Base-by-base conservation (phyloP, 106 monocot genomes). In the Allium fistulosum region DNA sequence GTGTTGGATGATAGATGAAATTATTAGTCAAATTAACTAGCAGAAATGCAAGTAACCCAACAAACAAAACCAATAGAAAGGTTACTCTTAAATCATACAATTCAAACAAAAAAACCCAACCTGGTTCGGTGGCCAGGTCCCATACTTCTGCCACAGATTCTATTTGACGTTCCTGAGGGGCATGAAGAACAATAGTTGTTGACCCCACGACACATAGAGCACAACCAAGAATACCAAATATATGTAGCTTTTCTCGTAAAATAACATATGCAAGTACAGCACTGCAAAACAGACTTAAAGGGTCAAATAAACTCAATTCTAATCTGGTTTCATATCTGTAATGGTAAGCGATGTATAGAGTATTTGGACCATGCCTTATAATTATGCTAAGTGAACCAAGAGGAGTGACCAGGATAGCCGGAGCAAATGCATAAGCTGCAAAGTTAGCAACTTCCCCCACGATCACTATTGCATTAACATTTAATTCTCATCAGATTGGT, bases 311-410 rank as follows among this genome's bases (percentile, higher is more conserved):
- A 37, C 37, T 37, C 37, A 37, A 37, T 37, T 37, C 37, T 37
- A 37, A 37, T 37, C 37, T 37, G 37, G 37, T 37, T 37, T 37
- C 37, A 37, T 22, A 22, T 37, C 0, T 37, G 37, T 37, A 37
- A 37, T 37, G 37, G 37, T 37, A 37, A 37, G 37, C 37, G 37
- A 37, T 37, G 37, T 37, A 56, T 7, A 10, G 45, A 9, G 57
- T 72, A 3, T 63, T 7, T 15, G 57, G 62, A 56, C 7, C 73
- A 75, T 86, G 76, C 94, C 94, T 94, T 81, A 94, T 87, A 10
- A 94, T 94, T 75, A 94, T 94, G 84, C 94, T 94, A 53, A 94
- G 87, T 59, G 94, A 89, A 78, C 94, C 94, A 76, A 94, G 94
- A 71, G 94, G 94, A 76, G 94, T 94, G 59, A 94, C 94, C 66